phyloP scores from a whole-genome alignment of 2,329 filamentous ascomycete species.

The Xylaria sp. region DNA sequence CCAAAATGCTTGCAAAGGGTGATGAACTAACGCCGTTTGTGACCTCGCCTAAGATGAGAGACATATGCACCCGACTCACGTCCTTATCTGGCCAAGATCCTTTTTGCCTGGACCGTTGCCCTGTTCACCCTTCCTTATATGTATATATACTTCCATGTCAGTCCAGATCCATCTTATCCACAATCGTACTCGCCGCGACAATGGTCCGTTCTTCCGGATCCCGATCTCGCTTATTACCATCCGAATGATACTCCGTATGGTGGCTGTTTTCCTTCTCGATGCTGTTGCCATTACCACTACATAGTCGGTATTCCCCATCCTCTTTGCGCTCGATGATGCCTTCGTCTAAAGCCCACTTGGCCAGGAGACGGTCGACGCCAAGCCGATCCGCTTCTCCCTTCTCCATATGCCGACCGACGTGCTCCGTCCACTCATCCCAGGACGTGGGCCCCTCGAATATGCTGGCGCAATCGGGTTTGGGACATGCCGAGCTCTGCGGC shows the following conservation, averaged over 20 bases:
- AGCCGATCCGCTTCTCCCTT: constrained; percentile 69
- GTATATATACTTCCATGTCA: constrained; percentile 35
- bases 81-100: background rate
- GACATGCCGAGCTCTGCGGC: constrained; percentile 77
- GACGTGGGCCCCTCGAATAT: constrained; percentile 76
- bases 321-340: constrained; percentile 68
- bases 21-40: constrained; percentile 8
- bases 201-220: constrained; percentile 49
- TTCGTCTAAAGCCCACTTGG: constrained; percentile 71
- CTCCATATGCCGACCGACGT: constrained; percentile 90
- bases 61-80: constrained; percentile 15
- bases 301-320: constrained; percentile 67
- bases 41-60: background rate
- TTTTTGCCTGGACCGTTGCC: constrained; percentile 1
- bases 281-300: constrained; percentile 53
- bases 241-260: constrained; percentile 45
- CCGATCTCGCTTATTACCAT: constrained; percentile 45
- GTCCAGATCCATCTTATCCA: constrained; percentile 51
- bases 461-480: constrained; percentile 74
- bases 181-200: constrained; percentile 49
- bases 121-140: background rate
- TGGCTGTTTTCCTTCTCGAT: constrained; percentile 44
- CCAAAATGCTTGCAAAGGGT: constrained; percentile 11
- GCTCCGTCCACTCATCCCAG: constrained; percentile 94
- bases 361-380: constrained; percentile 66